Conservation (phyloP, 2,329 filamentous ascomycete genomes). For the Davidsoniella australis region DNA sequence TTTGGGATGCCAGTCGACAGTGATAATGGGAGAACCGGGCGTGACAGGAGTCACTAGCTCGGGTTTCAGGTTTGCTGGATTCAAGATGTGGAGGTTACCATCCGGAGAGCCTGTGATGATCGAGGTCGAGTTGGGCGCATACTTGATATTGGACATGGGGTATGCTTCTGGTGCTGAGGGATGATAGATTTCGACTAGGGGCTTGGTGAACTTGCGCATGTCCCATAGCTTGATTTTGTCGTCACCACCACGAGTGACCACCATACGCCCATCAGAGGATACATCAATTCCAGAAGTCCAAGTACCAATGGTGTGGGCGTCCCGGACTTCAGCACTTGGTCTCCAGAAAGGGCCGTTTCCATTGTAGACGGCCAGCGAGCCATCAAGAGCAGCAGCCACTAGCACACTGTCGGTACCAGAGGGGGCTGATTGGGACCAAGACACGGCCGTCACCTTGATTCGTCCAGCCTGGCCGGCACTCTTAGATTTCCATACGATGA, state of each 20-base stretch:
- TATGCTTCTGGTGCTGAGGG: constrained; percentile 70
- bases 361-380: constrained; percentile 78
- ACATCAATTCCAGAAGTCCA: constrained; percentile 91
- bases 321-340: constrained; percentile 65
- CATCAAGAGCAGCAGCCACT: constrained; percentile 71
- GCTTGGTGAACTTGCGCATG: constrained; percentile 82
- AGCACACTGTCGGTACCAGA: constrained; percentile 68
- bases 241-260: constrained; percentile 82
- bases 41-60: constrained; percentile 85
- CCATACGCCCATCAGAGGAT: constrained; percentile 74
- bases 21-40: constrained; percentile 63
- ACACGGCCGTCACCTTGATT: constrained; percentile 83
- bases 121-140: constrained; percentile 67
- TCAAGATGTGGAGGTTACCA: constrained; percentile 81
- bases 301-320: constrained; percentile 65
- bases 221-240: constrained; percentile 94
- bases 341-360: constrained; percentile 75
- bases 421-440: constrained; percentile 54
- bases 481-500: constrained; percentile 90
- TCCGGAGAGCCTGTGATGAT: constrained; percentile 78
- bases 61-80: constrained; percentile 72
- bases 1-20: constrained; percentile 80
- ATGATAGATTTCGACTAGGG: constrained; percentile 64
- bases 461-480: constrained; percentile 76
- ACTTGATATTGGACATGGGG: constrained; percentile 72